These are phyloP conservation scores for Spiromastix sp. DNA, from an alignment of 2,329 filamentous ascomycete species.

Conservation along the genomic window DNA sequence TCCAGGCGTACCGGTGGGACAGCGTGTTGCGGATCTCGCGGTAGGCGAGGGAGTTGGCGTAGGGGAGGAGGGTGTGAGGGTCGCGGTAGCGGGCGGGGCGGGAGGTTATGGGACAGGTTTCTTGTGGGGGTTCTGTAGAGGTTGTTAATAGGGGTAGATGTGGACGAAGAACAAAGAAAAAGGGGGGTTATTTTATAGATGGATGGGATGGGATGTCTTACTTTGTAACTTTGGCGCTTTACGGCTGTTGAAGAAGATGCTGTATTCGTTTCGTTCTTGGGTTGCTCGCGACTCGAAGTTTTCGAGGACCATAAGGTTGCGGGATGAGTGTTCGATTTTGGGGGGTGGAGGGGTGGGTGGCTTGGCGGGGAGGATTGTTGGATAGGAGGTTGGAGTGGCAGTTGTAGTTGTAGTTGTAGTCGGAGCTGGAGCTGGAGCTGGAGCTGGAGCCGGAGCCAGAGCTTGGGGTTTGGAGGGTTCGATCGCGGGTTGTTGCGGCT, in stretches of 20 bases:
- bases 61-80: constrained; percentile 71
- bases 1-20: constrained; percentile 71
- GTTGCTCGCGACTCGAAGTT: constrained; percentile 47
- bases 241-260: constrained; percentile 46
- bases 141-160: constrained; percentile 3
- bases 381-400: neutral
- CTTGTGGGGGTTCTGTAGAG: constrained; percentile 31
- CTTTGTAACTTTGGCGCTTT: constrained; percentile 38
- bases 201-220: constrained; percentile 20
- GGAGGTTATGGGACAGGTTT: constrained; percentile 72
- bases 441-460: neutral
- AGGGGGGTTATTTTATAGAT: neutral
- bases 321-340: constrained; percentile 15
- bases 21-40: constrained; percentile 63
- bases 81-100: constrained; percentile 74
- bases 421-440: neutral
- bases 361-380: neutral
- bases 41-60: constrained; percentile 69
- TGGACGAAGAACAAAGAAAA: constrained; percentile 1
- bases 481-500: neutral
- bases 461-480: neutral
- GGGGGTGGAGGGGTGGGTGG: constrained; percentile 2
- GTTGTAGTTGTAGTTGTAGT: neutral
- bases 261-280: constrained; percentile 41
- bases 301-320: constrained; percentile 49